phyloP scores from a whole-genome alignment of 129 eudicot genomes.

The Pseudognaphalium luteoalbum region DNA sequence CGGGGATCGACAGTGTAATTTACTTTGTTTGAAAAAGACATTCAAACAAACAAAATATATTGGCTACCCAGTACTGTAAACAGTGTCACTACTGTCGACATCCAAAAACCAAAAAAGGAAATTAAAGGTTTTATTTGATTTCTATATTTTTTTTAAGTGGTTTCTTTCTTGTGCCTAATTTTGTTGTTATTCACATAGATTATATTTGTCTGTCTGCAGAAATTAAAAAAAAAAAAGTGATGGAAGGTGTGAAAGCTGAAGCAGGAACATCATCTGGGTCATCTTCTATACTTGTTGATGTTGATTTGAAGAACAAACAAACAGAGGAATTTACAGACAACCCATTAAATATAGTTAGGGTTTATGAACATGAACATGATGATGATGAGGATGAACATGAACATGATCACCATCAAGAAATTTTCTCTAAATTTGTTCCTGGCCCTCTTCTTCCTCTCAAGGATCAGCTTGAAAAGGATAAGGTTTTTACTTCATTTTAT shows the following conservation, averaged over 20 bases:
- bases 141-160: not conserved
- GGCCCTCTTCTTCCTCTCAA: constrained; percentile 80
- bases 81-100: constrained; percentile 10
- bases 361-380: constrained; percentile 21
- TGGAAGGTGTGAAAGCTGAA: constrained; percentile 52
- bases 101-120: constrained; percentile 26
- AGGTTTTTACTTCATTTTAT: constrained; percentile 38
- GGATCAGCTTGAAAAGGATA: constrained; percentile 87
- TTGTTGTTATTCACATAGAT: not conserved
- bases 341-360: constrained; percentile 20
- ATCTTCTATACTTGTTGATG: constrained; percentile 32
- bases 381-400: constrained; percentile 29
- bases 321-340: constrained; percentile 21
- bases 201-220: constrained; percentile 9
- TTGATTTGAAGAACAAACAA: constrained; percentile 30
- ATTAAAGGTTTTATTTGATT: constrained; percentile 8
- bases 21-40: constrained; percentile 17
- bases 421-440: constrained; percentile 62
- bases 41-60: constrained; percentile 19
- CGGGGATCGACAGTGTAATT: too few relatives aligned
- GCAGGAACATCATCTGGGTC: constrained; percentile 59
- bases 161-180: not conserved
- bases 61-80: constrained; percentile 20
- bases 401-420: constrained; percentile 37
- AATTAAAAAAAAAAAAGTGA: constrained; percentile 29